Conservation (phyloP, 148 eudicot genomes). For the Rhododendron ferrugineum region DNA sequence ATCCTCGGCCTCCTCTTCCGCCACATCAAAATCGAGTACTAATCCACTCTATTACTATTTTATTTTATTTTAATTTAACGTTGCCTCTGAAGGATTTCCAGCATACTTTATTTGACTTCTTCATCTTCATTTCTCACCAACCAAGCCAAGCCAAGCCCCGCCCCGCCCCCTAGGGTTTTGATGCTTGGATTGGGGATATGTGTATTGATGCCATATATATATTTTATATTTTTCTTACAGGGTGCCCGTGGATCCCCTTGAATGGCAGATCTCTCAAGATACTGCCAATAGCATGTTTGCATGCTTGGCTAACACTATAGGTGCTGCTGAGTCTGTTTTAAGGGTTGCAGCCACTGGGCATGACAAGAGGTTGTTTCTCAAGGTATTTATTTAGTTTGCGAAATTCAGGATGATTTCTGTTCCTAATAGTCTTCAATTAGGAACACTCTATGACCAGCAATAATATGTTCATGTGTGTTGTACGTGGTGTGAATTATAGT, state of each 20-base stretch:
- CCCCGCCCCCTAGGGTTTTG: not conserved
- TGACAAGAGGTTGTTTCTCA: slow-evolving; percentile 79
- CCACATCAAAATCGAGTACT: slow-evolving; percentile 53
- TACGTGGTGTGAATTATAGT: not conserved
- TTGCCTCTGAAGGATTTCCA: no score
- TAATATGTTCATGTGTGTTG: not conserved
- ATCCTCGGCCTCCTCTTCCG: slow-evolving; percentile 97
- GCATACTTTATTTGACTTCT: no score
- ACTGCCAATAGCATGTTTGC: slow-evolving; percentile 71
- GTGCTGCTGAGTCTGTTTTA: slow-evolving; percentile 97
- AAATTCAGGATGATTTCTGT: not conserved
- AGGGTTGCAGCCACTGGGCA: slow-evolving; percentile 96
- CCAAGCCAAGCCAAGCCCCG: no score
- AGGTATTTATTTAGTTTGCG: slow-evolving; percentile 31
- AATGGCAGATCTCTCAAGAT: slow-evolving; percentile 96
- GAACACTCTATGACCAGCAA: not conserved
- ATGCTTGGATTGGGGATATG: not conserved
- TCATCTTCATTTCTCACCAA: not conserved
- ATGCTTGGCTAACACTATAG: slow-evolving; percentile 85
- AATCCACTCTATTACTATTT: no score
- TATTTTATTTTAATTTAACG: no score
- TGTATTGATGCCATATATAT: not conserved
- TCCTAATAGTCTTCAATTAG: not conserved
- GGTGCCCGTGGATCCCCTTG: slow-evolving; percentile 96
- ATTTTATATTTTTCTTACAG: slow-evolving; percentile 18